Evolutionary conservation across 2,329 filamentous ascomycete species (phyloP).

Genomic region (Aspergillus puulaauensis): DNA sequence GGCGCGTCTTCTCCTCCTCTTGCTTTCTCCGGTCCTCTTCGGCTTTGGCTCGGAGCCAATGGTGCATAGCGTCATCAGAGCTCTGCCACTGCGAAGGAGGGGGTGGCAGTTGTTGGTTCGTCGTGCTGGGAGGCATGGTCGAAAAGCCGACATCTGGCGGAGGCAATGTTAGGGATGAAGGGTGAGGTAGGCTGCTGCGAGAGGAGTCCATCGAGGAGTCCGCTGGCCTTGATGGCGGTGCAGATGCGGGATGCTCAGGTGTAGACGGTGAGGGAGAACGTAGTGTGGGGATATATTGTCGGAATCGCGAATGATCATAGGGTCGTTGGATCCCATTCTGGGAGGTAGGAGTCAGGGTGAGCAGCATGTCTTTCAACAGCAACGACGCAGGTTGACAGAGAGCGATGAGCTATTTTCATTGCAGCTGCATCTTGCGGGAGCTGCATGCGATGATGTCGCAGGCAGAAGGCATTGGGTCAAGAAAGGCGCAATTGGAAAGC

Average conservation of each 20-base stretch:
- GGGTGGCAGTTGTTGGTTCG: constrained; percentile 56
- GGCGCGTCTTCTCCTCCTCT: constrained; percentile 68
- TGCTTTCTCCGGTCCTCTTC: constrained; percentile 67
- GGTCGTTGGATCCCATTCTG: constrained; percentile 48
- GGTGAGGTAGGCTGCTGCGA: constrained; percentile 68
- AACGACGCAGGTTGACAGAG: constrained; percentile 3
- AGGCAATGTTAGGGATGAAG: constrained; percentile 64
- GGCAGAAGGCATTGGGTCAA: constrained; percentile 1
- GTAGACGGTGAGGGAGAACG: constrained; percentile 34
- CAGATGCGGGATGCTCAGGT: constrained; percentile 30
- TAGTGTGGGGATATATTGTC: constrained; percentile 42
- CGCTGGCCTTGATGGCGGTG: constrained; percentile 36
- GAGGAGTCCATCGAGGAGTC: constrained; percentile 65
- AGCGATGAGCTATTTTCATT: constrained; percentile 8
- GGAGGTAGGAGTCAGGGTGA: constrained; percentile 51
- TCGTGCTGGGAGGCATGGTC: constrained; percentile 40
- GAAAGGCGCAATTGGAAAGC: background rate
- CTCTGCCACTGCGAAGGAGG: constrained; percentile 66
- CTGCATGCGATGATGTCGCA: constrained; percentile 2
- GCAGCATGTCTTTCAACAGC: constrained; percentile 42
- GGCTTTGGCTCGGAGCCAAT: constrained; percentile 68
- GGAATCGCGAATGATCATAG: constrained; percentile 50
- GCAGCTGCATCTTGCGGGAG: constrained; percentile 7
- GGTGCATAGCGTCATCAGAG: constrained; percentile 68
- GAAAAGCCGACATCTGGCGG: constrained; percentile 34